Evolutionary conservation across 306 rosid species (phyloP).

Genomic region (Prunus campanulata): DNA sequence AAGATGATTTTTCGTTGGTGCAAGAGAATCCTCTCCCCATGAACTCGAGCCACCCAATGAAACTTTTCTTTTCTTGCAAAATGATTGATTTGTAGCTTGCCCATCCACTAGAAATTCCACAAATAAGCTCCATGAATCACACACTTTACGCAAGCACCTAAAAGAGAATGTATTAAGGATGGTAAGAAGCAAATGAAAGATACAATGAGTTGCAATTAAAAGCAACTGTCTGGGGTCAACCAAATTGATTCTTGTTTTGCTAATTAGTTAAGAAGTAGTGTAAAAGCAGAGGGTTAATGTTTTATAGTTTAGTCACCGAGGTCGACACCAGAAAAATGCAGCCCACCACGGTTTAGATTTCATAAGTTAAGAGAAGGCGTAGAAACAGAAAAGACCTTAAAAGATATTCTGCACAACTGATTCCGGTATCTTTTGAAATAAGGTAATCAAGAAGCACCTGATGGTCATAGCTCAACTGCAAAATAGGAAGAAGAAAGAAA

Average conservation of each 20-base stretch:
- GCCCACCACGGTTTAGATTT: not conserved
- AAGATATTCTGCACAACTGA: slow-evolving; percentile 78
- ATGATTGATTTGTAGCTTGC: slow-evolving; percentile 34
- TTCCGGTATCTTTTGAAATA: slow-evolving; percentile 85
- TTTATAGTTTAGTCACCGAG: not conserved
- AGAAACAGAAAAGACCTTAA: slow-evolving; percentile 45
- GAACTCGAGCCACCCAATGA: slow-evolving; percentile 22
- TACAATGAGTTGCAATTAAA: not conserved
- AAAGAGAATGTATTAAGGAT: slow-evolving; percentile 17
- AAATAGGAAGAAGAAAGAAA: slow-evolving; percentile 16
- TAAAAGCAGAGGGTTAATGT: not conserved
- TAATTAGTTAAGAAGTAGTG: not conserved
- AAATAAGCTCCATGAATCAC: slow-evolving; percentile 57
- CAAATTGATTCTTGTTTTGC: not conserved
- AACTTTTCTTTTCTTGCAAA: slow-evolving; percentile 63
- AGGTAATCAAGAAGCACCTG: slow-evolving; percentile 91
- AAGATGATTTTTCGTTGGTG: slow-evolving; percentile 21
- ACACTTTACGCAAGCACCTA: slow-evolving; percentile 68
- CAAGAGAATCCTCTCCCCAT: slow-evolving; percentile 22
- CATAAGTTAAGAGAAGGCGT: not conserved
- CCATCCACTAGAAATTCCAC: slow-evolving; percentile 46
- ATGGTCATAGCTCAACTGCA: slow-evolving; percentile 93
- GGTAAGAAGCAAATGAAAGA: slow-evolving; percentile 8
- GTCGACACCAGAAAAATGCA: too few relatives aligned
- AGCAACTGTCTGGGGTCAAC: not conserved